Base-by-base conservation (phyloP, 2,329 filamentous ascomycete genomes). In the Fusarium euwallaceae region DNA sequence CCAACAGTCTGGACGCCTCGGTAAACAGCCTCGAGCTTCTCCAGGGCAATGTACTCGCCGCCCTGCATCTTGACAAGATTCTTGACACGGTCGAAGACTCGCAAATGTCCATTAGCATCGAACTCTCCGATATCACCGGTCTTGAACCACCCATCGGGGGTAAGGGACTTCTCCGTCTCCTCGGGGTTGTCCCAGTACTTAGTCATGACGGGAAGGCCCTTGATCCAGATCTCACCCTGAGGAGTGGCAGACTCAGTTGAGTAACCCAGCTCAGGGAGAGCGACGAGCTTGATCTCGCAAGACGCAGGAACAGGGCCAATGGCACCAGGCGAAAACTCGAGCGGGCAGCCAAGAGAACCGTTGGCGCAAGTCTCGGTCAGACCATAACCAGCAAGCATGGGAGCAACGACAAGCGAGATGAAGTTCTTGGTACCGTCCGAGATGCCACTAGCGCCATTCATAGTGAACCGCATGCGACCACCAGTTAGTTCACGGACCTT, bases 81-180 rank as follows among this genome's bases (percentile, higher is more conserved):
- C 92, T 98, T 98, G 91, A 98, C 95, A 78, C 96, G 94, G 83
- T 98, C 96, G 80, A 98, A 95, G 82, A 98, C 92, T 78, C 88
- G 90, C 75, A 98, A 85, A 82, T 97, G 94, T 51, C 96, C 96
- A 71, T 92, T 88, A 53, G 86, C 81, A 83, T 96, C 92, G 79
- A 96, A 97, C 82, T 98, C 94, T 79, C 96, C 96, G 82, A 98
- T 97, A 80, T 98, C 96, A 71, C 96, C 96, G 17, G 95, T 97
- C 89, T 93, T 96, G 90, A 98, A 98, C 97, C 97, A 98, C 60
- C 95, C 95, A 79, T 98, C 97, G 4, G 91, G 83, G 1, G 94
- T 95, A 73, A 96, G 89, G 6, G 93, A 88, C 81, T 93, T 93
- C 79, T 88, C 88, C 8, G 95, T 98, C 86, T 98, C 95, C 78